A percentile compares a stretch with the other conserved stretches of the same genome.
These are phyloP conservation scores for Plasmodium yoelii DNA, from an alignment of 169 alveolate species.

Conservation along the genomic window DNA sequence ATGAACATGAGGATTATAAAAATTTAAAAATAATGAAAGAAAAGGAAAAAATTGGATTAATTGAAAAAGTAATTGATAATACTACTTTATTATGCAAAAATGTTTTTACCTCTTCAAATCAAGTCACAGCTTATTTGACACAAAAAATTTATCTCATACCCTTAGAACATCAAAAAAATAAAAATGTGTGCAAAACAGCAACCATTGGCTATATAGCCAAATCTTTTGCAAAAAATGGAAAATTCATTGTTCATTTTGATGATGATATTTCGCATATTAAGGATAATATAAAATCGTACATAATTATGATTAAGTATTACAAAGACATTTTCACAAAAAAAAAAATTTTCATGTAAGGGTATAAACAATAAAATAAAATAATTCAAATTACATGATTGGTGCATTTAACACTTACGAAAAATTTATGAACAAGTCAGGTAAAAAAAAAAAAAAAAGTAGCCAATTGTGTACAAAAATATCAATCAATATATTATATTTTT, in stretches of 20 bases:
- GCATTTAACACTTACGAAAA: not conserved
- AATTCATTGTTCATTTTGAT: slow-evolving; percentile 37
- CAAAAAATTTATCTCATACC: slow-evolving; percentile 23
- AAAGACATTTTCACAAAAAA: slow-evolving; percentile 53
- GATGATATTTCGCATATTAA: slow-evolving; percentile 38
- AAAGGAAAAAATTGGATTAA: slow-evolving; percentile 44
- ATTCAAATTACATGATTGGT: no score
- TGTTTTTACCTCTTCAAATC: slow-evolving; percentile 24
- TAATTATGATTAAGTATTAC: slow-evolving; percentile 29
- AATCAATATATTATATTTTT: no score
- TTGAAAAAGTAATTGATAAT: slow-evolving; percentile 36
- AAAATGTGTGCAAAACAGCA: not conserved
- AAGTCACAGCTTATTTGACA: slow-evolving; percentile 19
- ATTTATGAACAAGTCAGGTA: not conserved
- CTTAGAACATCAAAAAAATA: slow-evolving; percentile 1
- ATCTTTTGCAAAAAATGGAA: slow-evolving; percentile 70
- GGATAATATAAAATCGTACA: slow-evolving; percentile 18
- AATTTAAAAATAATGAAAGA: slow-evolving; percentile 26
- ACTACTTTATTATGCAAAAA: slow-evolving; percentile 31
- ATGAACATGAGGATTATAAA: slow-evolving; percentile 20
- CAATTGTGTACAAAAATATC: no score
- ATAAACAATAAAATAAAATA: not conserved
- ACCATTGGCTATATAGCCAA: slow-evolving; percentile 24
- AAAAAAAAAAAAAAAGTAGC: not conserved
- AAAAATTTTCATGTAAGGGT: slow-evolving; percentile 20